A percentile compares a stretch with the other conserved stretches of the same genome.
Evolutionary conservation across 176 grass and related monocot species (phyloP).

Genomic region (Dendrocalamus sinicus): DNA sequence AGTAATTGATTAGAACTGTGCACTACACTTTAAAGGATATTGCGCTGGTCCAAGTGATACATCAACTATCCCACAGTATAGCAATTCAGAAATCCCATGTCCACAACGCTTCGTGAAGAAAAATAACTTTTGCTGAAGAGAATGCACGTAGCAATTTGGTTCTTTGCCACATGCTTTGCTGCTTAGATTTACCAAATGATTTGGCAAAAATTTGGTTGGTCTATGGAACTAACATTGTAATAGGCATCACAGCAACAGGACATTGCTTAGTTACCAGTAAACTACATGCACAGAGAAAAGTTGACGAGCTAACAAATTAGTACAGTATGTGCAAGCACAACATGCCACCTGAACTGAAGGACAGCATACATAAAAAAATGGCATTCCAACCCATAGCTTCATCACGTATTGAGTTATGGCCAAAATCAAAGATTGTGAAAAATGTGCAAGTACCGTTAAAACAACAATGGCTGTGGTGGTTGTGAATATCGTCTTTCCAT

Average conservation of each 20-base stretch:
- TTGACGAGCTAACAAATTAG: slow-evolving; percentile 19
- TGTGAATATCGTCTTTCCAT: slow-evolving; percentile 95
- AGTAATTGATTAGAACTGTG: slow-evolving; percentile 19
- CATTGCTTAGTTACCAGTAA: neutral
- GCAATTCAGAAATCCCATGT: neutral
- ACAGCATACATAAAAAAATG: neutral
- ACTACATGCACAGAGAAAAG: neutral
- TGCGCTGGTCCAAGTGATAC: neutral
- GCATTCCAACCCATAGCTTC: neutral
- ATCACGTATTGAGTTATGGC: neutral
- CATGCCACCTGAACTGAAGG: neutral
- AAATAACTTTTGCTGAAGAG: slow-evolving; percentile 6
- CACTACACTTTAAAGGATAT: slow-evolving; percentile 10
- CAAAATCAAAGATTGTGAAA: slow-evolving; percentile 25
- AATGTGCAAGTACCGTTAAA: slow-evolving; percentile 69
- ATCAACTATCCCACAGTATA: neutral
- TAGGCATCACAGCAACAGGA: neutral
- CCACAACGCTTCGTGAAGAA: neutral
- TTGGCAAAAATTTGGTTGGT: slow-evolving; percentile 14
- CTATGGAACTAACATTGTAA: slow-evolving; percentile 1
- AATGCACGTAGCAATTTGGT: slow-evolving; percentile 10
- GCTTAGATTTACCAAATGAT: slow-evolving; percentile 1
- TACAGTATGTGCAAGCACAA: neutral
- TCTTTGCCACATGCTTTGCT: neutral
- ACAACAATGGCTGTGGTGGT: slow-evolving; percentile 97